Conservation (phyloP, 148 eudicot genomes). For the Oxyria digyna region DNA sequence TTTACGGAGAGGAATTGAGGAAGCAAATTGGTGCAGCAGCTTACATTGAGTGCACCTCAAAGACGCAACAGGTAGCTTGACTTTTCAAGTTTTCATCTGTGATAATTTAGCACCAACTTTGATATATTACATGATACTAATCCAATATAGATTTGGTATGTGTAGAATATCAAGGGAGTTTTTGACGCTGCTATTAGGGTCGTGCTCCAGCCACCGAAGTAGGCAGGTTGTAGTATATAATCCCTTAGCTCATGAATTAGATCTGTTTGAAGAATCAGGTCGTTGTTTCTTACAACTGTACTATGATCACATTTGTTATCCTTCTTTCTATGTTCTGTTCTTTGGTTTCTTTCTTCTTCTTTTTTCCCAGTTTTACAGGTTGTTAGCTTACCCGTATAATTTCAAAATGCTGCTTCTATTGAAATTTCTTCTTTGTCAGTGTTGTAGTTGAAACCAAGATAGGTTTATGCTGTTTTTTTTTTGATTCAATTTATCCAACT, state of each 20-base stretch:
- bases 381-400: neutral
- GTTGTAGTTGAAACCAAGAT: too few species aligned
- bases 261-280: conserved; percentile 16
- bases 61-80: conserved; percentile 56
- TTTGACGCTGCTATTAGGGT: conserved; percentile 96
- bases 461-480: too few species aligned
- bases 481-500: too few species aligned
- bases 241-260: conserved; percentile 10
- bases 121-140: neutral
- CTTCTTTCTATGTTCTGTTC: conserved; percentile 14
- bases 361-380: too few species aligned
- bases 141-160: neutral
- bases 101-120: neutral
- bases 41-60: conserved; percentile 77
- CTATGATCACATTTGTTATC: too few species aligned
- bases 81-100: neutral
- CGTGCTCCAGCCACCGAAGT: conserved; percentile 90
- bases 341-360: too few species aligned
- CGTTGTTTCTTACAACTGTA: conserved; percentile 43
- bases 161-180: conserved; percentile 77
- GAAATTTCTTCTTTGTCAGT: neutral
- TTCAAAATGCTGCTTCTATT: neutral
- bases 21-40: conserved; percentile 65
- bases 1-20: conserved; percentile 67
- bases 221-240: conserved; percentile 24